Conservation (phyloP, 2,329 filamentous ascomycete genomes). For the Epichloe festucae region DNA sequence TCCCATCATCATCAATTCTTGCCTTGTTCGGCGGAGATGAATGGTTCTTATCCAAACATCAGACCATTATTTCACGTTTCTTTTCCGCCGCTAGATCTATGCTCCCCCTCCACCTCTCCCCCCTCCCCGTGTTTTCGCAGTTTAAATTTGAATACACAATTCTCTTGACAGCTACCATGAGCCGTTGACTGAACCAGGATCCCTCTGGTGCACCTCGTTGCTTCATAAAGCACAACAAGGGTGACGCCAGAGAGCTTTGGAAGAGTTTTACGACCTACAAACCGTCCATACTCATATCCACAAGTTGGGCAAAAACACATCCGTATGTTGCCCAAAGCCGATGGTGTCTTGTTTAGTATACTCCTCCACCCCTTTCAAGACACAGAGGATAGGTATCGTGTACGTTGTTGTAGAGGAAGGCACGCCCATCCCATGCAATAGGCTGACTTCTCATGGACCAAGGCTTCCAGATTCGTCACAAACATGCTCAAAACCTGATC, state of each 20-base stretch:
- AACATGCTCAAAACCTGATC: background rate
- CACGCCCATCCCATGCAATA: conserved; percentile 14
- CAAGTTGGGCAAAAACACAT: conserved; percentile 5
- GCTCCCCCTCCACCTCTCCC: background rate
- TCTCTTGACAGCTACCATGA: background rate
- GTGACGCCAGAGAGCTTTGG: conserved; percentile 3
- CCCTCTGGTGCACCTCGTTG: background rate
- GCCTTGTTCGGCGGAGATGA: background rate
- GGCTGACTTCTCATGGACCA: conserved; percentile 11
- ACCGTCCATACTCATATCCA: conserved; percentile 7
- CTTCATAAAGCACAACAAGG: background rate
- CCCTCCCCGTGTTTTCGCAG: too few species aligned
- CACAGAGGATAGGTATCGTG: conserved; percentile 1
- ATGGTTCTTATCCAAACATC: background rate
- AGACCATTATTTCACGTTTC: background rate
- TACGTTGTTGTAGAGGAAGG: conserved; percentile 7
- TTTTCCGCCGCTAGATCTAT: background rate
- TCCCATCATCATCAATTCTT: background rate
- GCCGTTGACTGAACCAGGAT: background rate
- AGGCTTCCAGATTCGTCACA: conserved; percentile 8
- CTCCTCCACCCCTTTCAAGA: background rate
- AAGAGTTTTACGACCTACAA: background rate
- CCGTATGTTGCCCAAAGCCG: conserved; percentile 6
- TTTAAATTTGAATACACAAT: background rate
- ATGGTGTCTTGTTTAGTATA: background rate